Evolutionary conservation across 192 early-diverging fungal genomes (phyloP), one percentile per base, ranked within the genome.

Genomic region (Linnemannia schmuckeri): DNA sequence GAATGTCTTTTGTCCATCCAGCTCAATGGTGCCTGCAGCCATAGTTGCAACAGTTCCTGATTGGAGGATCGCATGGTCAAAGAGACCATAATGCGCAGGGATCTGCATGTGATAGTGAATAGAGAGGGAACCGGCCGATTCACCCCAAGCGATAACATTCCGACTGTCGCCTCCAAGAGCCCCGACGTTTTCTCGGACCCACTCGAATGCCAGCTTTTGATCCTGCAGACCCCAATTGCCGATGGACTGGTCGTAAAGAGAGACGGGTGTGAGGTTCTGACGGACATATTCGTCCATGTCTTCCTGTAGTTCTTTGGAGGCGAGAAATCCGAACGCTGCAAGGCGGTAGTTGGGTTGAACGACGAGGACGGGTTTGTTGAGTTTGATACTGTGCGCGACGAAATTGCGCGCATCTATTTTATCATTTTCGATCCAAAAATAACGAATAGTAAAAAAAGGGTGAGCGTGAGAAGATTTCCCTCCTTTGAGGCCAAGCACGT

Each of bases 271-370:
- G 8, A 55, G n/a, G 30, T 37, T 49, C 12, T 33, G n/a, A 24
- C 61, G 61, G 30, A 66, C 61, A 20, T 80, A 42, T 35, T 82
- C 81, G 46, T 76, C 15, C 57, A 78, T 69, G 8, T 88, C 87
- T 20, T 81, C 42, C 40, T 79, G 40, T 17, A 88, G 47, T n/a
- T 88, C 83, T 30, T 71, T 70, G 44, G 79, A 82, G 24, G 88
- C 70, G 12, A 91, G 77, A 69, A 89, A 92, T 13, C 90, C 92
- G 44, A 90, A 82, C 9, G 75, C 47, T 37, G 90, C 89, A 4
- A 92, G 74, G n/a, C 92, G 91, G 80, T 93, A 91, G 78, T 90
- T 92, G 70, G 89, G 33, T 15, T 57, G 75, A n/a, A 93, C 89
- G 42, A 93, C 76, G 10, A 91, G 80, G 0, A 90, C 83, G 44